phyloP scores from a whole-genome alignment of 2,329 filamentous ascomycete genomes.

The Diaporthe longicolla region DNA sequence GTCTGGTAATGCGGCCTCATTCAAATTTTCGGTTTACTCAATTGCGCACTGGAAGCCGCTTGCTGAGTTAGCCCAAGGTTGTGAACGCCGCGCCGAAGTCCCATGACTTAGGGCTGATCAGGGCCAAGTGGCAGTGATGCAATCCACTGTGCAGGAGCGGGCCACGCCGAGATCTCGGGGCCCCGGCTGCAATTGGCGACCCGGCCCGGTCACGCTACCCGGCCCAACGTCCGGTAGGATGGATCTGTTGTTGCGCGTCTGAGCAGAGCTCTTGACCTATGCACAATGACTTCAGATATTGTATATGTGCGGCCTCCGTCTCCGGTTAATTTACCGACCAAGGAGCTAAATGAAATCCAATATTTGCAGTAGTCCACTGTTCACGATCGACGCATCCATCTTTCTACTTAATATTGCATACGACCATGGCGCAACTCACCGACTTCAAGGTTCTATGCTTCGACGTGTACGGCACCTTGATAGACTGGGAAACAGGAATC shows the following conservation, averaged over 20 bases:
- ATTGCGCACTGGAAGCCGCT: not conserved
- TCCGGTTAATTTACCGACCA: not conserved
- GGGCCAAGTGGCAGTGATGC: not conserved
- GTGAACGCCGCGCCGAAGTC: not conserved
- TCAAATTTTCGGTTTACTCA: not conserved
- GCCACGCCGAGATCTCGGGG: not conserved
- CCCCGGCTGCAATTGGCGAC: not conserved
- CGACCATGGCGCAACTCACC: not conserved
- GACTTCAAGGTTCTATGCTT: not conserved
- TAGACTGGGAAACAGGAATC: not conserved
- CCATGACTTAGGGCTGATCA: slow-evolving; percentile 1
- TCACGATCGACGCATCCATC: not conserved
- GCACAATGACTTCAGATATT: not conserved
- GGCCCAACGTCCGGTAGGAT: not conserved
- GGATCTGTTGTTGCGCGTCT: not conserved
- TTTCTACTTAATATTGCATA: not conserved
- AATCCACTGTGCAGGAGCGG: not conserved
- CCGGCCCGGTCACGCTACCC: not conserved
- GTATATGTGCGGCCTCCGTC: not conserved
- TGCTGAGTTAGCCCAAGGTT: not conserved
- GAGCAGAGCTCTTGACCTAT: not conserved
- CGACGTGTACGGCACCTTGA: not conserved
- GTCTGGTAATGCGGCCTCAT: not conserved
- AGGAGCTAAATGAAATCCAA: not conserved
- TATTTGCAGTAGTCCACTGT: not conserved